Conservation (phyloP, 169 alveolate genomes). For the Theileria orientalis region DNA sequence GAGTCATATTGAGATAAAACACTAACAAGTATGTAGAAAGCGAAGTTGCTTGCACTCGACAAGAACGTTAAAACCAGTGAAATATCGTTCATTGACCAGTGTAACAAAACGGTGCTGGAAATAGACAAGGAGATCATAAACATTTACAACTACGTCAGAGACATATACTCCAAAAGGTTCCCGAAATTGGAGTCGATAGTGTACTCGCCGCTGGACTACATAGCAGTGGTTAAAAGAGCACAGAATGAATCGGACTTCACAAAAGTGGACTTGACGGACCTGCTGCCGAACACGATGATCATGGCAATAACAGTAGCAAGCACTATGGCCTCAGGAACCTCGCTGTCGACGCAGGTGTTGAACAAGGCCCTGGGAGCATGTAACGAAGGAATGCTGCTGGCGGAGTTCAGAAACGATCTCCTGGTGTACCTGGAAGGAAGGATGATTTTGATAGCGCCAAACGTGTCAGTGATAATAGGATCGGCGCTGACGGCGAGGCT, state of each 20-base stretch:
- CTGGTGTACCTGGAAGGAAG: constrained; percentile 83
- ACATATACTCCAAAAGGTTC: constrained; percentile 80
- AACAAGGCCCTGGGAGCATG: constrained; percentile 64
- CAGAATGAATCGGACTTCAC: constrained; percentile 78
- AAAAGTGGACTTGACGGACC: constrained; percentile 75
- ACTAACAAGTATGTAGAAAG: constrained; percentile 24
- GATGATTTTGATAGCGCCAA: constrained; percentile 94
- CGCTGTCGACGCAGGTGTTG: constrained; percentile 48
- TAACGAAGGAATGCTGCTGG: constrained; percentile 73
- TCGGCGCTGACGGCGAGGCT: constrained; percentile 95
- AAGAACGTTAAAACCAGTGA: constrained; percentile 49
- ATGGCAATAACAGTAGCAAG: constrained; percentile 89
- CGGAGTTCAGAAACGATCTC: constrained; percentile 60
- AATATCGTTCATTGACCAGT: constrained; percentile 71
- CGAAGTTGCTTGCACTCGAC: constrained; percentile 12
- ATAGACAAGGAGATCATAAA: constrained; percentile 80
- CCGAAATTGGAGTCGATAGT: constrained; percentile 86
- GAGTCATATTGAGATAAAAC: too few relatives aligned
- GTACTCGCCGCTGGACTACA: constrained; percentile 82
- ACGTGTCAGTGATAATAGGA: constrained; percentile 92
- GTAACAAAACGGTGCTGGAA: constrained; percentile 72
- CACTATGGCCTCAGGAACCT: constrained; percentile 77
- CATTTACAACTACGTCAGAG: constrained; percentile 80
- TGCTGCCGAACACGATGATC: constrained; percentile 82
- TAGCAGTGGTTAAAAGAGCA: constrained; percentile 83